Percentiles rank a stretch among this genome's conserved stretches.
These are phyloP conservation scores for Naganishia cerealis DNA, from an alignment of 1,284 basidiomycete genomes.

Conservation along the genomic window DNA sequence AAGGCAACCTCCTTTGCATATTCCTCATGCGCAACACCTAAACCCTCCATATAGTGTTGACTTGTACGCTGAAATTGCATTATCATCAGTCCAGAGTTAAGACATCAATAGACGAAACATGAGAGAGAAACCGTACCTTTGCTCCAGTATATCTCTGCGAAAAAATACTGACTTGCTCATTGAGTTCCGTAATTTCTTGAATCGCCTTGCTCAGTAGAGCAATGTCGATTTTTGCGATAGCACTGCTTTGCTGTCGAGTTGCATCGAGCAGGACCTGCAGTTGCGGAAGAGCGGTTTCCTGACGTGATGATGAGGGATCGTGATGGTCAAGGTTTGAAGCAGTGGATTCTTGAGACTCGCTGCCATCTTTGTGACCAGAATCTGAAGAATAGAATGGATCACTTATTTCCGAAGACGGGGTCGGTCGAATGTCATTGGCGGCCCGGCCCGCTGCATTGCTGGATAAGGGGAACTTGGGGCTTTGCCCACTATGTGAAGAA, in stretches of 20 bases:
- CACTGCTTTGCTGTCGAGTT: conserved; percentile 64
- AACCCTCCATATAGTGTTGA: conserved; percentile 85
- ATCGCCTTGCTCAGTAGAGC: conserved; percentile 73
- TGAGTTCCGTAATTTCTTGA: conserved; percentile 66
- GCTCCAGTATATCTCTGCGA: conserved; percentile 79
- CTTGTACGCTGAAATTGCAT: conserved; percentile 67
- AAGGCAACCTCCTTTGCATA: conserved; percentile 86
- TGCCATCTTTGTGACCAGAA: conserved; percentile 40
- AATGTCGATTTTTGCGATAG: conserved; percentile 71
- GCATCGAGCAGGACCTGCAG: conserved; percentile 66
- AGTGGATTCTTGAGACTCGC: conserved; percentile 24
- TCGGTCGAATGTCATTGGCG: conserved; percentile 2
- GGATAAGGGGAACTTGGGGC: not conserved
- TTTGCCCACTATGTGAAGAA: not conserved
- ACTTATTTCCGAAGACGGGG: conserved; percentile 25
- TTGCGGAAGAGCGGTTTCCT: conserved; percentile 46
- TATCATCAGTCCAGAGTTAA: conserved; percentile 16
- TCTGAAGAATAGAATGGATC: conserved; percentile 37
- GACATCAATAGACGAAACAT: not conserved
- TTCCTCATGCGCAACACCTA: conserved; percentile 87
- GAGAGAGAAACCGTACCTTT: conserved; percentile 61
- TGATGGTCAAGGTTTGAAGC: conserved; percentile 36
- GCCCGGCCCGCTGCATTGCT: not conserved
- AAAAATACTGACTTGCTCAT: conserved; percentile 65
- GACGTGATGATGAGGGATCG: conserved; percentile 10